phyloP scores from a whole-genome alignment of 805 yeast species.

The Metschnikowia vanudenii region DNA sequence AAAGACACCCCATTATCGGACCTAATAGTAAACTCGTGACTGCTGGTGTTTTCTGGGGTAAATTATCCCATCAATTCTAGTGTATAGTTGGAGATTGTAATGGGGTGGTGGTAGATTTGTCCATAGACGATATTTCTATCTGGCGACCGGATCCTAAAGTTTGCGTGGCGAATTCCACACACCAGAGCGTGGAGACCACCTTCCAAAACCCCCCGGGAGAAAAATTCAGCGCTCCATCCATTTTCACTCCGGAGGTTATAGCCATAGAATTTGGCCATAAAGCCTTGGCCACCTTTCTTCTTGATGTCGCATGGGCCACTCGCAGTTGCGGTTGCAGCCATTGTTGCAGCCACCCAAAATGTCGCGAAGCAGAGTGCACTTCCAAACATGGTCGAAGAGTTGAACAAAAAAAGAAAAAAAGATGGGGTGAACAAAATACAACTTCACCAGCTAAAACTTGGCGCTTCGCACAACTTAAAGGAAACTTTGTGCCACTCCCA shows the following conservation, averaged over 20 bases:
- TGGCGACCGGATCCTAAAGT: neutral
- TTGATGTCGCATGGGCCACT: neutral
- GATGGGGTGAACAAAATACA: too few relatives aligned
- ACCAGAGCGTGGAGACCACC: neutral
- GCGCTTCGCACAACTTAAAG: too few relatives aligned
- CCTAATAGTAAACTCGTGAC: slow-evolving; percentile 8
- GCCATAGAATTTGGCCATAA: slow-evolving; percentile 5
- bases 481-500: too few relatives aligned
- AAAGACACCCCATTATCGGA: slow-evolving; percentile 17
- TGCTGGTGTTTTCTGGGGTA: slow-evolving; percentile 7
- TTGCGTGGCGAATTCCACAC: neutral
- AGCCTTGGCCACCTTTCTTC: slow-evolving; percentile 2
- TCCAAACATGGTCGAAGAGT: too few relatives aligned
- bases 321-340: neutral
- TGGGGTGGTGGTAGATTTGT: slow-evolving; percentile 4
- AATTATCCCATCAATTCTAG: slow-evolving; percentile 14
- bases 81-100: slow-evolving; percentile 8
- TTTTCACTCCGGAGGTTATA: neutral
- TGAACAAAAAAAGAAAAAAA: too few relatives aligned
- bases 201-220: neutral
- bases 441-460: too few relatives aligned
- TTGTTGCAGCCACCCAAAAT: too few relatives aligned
- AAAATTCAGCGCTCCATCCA: slow-evolving; percentile 3
- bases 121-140: neutral
- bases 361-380: too few relatives aligned